Percentiles rank a stretch among this genome's conserved stretches.
phyloP scores from a whole-genome alignment of 208 protist genomes.

The Trypanosoma lewisi region DNA sequence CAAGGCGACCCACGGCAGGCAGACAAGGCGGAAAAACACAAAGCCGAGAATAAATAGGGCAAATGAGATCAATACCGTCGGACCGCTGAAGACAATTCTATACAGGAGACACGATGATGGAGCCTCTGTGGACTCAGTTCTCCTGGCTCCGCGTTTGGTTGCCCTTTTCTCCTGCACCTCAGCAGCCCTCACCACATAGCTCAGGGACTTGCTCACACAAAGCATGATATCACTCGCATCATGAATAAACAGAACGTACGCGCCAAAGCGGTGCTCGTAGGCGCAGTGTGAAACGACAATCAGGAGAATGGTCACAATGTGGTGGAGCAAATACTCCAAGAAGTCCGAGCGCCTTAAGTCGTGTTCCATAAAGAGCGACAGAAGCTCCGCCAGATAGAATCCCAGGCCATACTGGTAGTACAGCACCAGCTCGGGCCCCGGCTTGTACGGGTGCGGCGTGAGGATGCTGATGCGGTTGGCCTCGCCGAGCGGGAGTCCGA shows the following conservation, averaged over 20 bases:
- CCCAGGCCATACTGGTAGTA: conserved; percentile 74
- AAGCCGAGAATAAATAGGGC: conserved; percentile 46
- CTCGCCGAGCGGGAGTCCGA: conserved; percentile 42
- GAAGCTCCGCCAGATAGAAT: conserved; percentile 66
- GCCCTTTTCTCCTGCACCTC: conserved; percentile 13
- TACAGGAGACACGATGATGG: conserved; percentile 34
- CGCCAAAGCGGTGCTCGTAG: conserved; percentile 65
- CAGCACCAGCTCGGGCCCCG: conserved; percentile 29
- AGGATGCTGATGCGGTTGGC: conserved; percentile 34
- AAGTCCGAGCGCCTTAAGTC: conserved; percentile 64
- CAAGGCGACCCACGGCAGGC: conserved; percentile 44
- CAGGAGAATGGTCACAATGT: conserved; percentile 55
- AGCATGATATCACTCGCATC: conserved; percentile 76
- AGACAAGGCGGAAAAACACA: conserved; percentile 63
- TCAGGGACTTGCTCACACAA: conserved; percentile 44
- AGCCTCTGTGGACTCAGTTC: background rate
- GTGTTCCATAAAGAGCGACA: conserved; percentile 48
- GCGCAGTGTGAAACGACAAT: conserved; percentile 56
- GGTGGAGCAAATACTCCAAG: conserved; percentile 64
- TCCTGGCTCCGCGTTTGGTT: background rate
- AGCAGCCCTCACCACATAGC: conserved; percentile 55
- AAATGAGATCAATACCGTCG: conserved; percentile 42
- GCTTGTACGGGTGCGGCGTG: conserved; percentile 58
- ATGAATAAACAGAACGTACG: conserved; percentile 74
- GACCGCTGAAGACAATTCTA: conserved; percentile 30